phyloP scores from a whole-genome alignment of 345 rosid species.

The Lenwebbia sp. region DNA sequence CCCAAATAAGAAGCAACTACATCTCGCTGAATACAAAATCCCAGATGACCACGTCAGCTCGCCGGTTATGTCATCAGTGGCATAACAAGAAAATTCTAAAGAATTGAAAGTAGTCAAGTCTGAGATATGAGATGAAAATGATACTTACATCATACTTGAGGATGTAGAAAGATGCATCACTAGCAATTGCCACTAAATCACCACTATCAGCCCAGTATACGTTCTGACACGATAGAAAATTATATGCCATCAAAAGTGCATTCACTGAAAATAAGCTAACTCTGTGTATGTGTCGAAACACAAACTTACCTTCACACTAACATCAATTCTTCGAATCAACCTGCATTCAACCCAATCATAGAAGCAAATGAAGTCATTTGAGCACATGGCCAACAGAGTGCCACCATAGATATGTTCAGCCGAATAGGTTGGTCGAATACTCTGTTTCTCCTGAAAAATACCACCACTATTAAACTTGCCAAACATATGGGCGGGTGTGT shows the following conservation, averaged over 20 bases:
- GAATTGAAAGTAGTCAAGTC: background rate
- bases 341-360: slow-evolving; percentile 99
- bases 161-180: slow-evolving; percentile 94
- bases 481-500: background rate
- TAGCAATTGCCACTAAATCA: slow-evolving; percentile 92
- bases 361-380: slow-evolving; percentile 95
- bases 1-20: slow-evolving; percentile 79
- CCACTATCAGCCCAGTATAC: slow-evolving; percentile 99
- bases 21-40: slow-evolving; percentile 63
- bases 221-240: slow-evolving; percentile 37
- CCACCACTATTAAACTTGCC: slow-evolving; percentile 6
- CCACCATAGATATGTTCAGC: slow-evolving; percentile 94
- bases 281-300: background rate
- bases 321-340: slow-evolving; percentile 94
- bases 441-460: slow-evolving; percentile 74
- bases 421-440: slow-evolving; percentile 86
- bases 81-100: background rate
- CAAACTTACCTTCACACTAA: slow-evolving; percentile 73
- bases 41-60: background rate
- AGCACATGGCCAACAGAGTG: slow-evolving; percentile 90
- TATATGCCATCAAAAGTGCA: background rate
- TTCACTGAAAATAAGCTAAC: background rate
- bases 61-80: background rate
- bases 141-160: slow-evolving; percentile 80
- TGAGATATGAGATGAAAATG: background rate